Conservation (phyloP, 2,329 filamentous ascomycete species). For the Pseudogymnoascus sp. region DNA sequence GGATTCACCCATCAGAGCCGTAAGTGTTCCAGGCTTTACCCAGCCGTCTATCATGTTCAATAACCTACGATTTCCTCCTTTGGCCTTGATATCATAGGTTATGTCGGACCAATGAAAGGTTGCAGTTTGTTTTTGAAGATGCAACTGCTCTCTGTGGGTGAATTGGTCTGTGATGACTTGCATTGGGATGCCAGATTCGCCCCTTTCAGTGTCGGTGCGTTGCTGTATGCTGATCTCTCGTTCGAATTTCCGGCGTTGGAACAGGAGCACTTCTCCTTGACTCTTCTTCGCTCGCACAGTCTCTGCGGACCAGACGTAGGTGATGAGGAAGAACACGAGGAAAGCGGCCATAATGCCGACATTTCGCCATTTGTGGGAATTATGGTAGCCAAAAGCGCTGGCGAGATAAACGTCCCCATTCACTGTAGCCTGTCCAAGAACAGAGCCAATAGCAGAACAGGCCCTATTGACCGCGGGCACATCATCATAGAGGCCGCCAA, state of each 20-base stretch:
- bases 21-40: constrained; percentile 64
- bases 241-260: constrained; percentile 44
- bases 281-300: constrained; percentile 58
- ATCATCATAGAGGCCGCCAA: constrained; percentile 39
- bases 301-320: constrained; percentile 56
- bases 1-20: constrained; percentile 50
- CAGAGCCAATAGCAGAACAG: constrained; percentile 54
- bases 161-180: constrained; percentile 33
- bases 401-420: constrained; percentile 51
- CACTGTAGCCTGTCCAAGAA: constrained; percentile 45
- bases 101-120: constrained; percentile 71
- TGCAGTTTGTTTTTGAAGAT: constrained; percentile 65
- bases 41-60: constrained; percentile 76
- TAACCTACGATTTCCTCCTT: constrained; percentile 56
- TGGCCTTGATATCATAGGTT: constrained; percentile 57
- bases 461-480: constrained; percentile 37
- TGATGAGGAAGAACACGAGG: constrained; percentile 54
- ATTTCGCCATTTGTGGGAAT: constrained; percentile 51
- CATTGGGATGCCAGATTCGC: constrained; percentile 17
- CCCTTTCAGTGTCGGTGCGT: constrained; percentile 12
- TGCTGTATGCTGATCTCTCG: constrained; percentile 19
- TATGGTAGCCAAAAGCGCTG: constrained; percentile 45
- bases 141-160: constrained; percentile 56
- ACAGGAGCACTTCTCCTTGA: constrained; percentile 70
- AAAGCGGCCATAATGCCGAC: constrained; percentile 56